Conservation (phyloP, 139 green algal species). For the Chlorokybus atmophyticus region DNA sequence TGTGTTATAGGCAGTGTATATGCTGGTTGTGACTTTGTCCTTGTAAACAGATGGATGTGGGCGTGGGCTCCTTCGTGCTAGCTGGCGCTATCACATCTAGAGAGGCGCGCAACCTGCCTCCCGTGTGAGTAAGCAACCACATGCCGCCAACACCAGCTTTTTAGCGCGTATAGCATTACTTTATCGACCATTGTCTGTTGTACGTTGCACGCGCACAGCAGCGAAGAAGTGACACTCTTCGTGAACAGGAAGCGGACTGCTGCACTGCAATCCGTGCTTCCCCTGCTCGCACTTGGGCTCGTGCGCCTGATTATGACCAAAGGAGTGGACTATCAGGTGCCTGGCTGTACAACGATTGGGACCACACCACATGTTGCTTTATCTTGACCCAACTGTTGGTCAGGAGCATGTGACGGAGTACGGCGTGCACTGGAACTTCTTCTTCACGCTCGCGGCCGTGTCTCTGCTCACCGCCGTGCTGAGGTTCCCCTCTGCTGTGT, state of each 20-base stretch:
- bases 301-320: slow-evolving; percentile 29
- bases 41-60: slow-evolving; percentile 66
- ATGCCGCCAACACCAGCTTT: too few relatives aligned
- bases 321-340: slow-evolving; percentile 50
- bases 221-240: too few relatives aligned
- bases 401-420: slow-evolving; percentile 60
- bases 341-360: too few relatives aligned
- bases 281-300: slow-evolving; percentile 28
- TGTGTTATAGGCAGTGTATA: too few relatives aligned
- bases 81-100: slow-evolving; percentile 42
- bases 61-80: slow-evolving; percentile 67
- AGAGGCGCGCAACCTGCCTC: not conserved
- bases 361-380: too few relatives aligned
- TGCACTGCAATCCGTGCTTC: not conserved
- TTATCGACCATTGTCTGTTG: not conserved
- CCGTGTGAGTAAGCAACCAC: too few relatives aligned
- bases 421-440: slow-evolving; percentile 94
- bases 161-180: not conserved
- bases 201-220: too few relatives aligned
- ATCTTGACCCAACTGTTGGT: too few relatives aligned
- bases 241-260: too few relatives aligned
- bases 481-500: not conserved
- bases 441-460: slow-evolving; percentile 60
- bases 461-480: slow-evolving; percentile 5
- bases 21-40: slow-evolving; percentile 7